Conservation (phyloP, 495 filamentous ascomycete species). For the Extremus antarcticus region DNA sequence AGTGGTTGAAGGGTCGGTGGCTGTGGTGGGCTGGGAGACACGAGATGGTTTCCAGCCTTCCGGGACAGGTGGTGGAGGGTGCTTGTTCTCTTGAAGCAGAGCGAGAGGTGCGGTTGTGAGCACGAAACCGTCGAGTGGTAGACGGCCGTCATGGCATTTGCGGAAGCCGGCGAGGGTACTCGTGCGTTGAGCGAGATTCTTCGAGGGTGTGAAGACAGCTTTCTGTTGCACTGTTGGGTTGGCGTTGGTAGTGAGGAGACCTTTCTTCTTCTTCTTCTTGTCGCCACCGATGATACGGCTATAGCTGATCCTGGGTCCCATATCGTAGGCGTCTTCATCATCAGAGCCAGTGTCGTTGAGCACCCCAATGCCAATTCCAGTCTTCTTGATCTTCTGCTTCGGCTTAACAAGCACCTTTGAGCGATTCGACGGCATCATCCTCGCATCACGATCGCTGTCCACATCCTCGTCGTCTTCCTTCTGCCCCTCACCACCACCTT, state of each 20-base stretch:
- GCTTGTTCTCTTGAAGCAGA: constrained; percentile 46
- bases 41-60: constrained; percentile 65
- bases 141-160: constrained; percentile 80
- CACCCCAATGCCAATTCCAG: constrained; percentile 74
- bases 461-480: constrained; percentile 15
- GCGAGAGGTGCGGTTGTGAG: constrained; percentile 49
- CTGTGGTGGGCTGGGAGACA: constrained; percentile 27
- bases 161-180: constrained; percentile 48
- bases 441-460: constrained; percentile 12
- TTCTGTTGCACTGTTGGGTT: constrained; percentile 59
- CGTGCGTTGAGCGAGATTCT: constrained; percentile 46
- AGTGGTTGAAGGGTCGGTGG: constrained; percentile 43
- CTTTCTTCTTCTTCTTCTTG: constrained; percentile 73
- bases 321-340: constrained; percentile 88
- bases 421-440: constrained; percentile 8
- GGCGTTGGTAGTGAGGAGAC: constrained; percentile 35
- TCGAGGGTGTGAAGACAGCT: constrained; percentile 63
- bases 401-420: constrained; percentile 8
- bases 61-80: constrained; percentile 66
- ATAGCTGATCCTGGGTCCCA: constrained; percentile 87
- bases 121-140: constrained; percentile 78
- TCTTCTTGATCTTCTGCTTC: constrained; percentile 29
- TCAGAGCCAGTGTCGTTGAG: constrained; percentile 96
- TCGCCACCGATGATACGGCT: constrained; percentile 73
- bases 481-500: constrained; percentile 1